Conservation (phyloP, 441 rosid species). For the Aquilaria agallochum region DNA sequence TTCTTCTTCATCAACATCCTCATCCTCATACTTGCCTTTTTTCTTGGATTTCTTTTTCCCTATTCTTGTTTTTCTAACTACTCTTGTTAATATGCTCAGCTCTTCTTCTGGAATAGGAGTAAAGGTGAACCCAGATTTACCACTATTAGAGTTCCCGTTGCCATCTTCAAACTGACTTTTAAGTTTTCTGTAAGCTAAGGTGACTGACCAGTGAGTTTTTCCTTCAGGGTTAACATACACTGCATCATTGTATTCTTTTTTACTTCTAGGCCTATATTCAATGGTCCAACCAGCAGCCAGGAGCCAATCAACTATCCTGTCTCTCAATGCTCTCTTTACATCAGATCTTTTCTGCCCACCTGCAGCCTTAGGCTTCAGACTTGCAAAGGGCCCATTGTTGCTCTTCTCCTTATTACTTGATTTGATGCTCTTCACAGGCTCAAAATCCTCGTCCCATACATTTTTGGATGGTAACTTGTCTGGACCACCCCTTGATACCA, state of each 20-base stretch:
- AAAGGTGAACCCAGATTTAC: constrained; percentile 44
- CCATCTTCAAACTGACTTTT: constrained; percentile 47
- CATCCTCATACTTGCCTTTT: constrained; percentile 22
- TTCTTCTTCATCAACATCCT: constrained; percentile 25
- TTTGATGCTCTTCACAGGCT: too few species aligned
- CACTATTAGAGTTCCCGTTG: constrained; percentile 27
- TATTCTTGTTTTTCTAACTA: constrained; percentile 36
- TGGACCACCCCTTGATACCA: too few species aligned
- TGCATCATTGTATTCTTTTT: constrained; percentile 63
- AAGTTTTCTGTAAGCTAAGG: constrained; percentile 75
- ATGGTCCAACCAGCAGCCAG: constrained; percentile 86
- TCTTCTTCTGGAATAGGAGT: constrained; percentile 76
- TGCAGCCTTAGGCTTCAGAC: constrained; percentile 6
- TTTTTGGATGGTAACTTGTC: too few species aligned
- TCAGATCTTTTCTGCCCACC: constrained; percentile 23
- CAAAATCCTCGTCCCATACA: not conserved
- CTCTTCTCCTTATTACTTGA: too few species aligned
- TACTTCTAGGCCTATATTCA: constrained; percentile 70
- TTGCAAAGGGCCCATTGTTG: constrained; percentile 4
- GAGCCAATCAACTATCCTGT: constrained; percentile 63
- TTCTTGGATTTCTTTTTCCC: constrained; percentile 40
- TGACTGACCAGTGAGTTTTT: constrained; percentile 94
- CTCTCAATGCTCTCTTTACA: constrained; percentile 61
- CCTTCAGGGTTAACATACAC: constrained; percentile 95
- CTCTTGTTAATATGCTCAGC: constrained; percentile 51